Base-by-base conservation (phyloP, 148 eudicot species). In the Drosera capensis region DNA sequence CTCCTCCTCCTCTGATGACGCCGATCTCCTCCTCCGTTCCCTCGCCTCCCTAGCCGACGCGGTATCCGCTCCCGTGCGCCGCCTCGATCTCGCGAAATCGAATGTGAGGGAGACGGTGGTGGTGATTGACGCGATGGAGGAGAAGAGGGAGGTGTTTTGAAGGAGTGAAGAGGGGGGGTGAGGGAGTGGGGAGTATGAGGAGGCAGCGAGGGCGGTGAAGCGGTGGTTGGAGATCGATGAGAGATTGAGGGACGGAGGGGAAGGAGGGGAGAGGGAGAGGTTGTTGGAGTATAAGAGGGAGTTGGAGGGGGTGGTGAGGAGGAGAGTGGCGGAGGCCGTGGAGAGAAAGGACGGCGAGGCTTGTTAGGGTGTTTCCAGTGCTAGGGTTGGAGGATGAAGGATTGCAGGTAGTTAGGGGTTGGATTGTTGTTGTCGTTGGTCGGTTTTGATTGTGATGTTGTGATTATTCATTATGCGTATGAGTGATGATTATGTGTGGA, bases 371-470 rank as follows among this genome's bases (percentile, higher is more conserved):
- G 9, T 88, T 58, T 58, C 78, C 83, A 0, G 65, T 82, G 24
- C 50, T 88, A 0, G 92, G 75, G 0, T 63, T 80, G 25, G 92
- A 88, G 55, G 86, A 88, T 29, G 97, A 83, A 69, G 97, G 97
- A 0, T 60, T 88, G 63, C 83, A 88, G 73, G 73, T 34, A 4
- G 2, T 13, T 4, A 15, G 2, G n/a, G n/a, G 3, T 5, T n/a
- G n/a, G n/a, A n/a, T n/a, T n/a, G n/a, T n/a, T n/a, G n/a, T n/a
- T n/a, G n/a, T n/a, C n/a, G n/a, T n/a, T n/a, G n/a, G n/a, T n/a
- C n/a, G n/a, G n/a, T n/a, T n/a, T n/a, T n/a, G n/a, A n/a, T n/a
- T n/a, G n/a, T n/a, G n/a, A n/a, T n/a, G n/a, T n/a, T n/a, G n/a
- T n/a, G n/a, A n/a, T n/a, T n/a, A n/a, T n/a, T n/a, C n/a, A n/a